These are phyloP conservation scores for Paragyromitra xinjiangensis DNA, from an alignment of 495 filamentous ascomycete genomes.

Conservation along the genomic window DNA sequence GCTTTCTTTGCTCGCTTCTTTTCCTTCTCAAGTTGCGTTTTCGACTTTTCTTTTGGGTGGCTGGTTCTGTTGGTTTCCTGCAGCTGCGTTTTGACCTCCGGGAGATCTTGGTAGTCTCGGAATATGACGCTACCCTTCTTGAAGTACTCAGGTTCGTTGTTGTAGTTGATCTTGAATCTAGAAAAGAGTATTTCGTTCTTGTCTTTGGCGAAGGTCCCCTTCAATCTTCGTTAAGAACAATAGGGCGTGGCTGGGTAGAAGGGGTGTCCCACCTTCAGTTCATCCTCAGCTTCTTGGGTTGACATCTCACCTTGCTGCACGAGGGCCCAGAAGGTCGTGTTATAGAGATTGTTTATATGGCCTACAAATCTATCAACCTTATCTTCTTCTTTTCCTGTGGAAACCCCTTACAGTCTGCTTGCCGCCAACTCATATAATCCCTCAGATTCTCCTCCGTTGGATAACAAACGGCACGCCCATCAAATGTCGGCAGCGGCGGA, in stretches of 20 bases:
- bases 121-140: slow-evolving; percentile 92
- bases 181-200: slow-evolving; percentile 98
- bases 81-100: slow-evolving; percentile 42
- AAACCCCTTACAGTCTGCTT: slow-evolving; percentile 70
- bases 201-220: slow-evolving; percentile 83
- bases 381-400: background rate
- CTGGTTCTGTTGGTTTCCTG: slow-evolving; percentile 28
- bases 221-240: slow-evolving; percentile 69
- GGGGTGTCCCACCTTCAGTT: slow-evolving; percentile 68
- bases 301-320: slow-evolving; percentile 79
- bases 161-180: slow-evolving; percentile 92
- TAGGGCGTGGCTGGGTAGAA: background rate
- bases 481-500: slow-evolving; percentile 85
- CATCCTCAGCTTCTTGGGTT: slow-evolving; percentile 78
- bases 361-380: slow-evolving; percentile 62
- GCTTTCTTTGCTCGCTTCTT: slow-evolving; percentile 77
- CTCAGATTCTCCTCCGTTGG: slow-evolving; percentile 78
- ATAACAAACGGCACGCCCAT: slow-evolving; percentile 89
- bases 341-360: slow-evolving; percentile 98
- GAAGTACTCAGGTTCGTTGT: slow-evolving; percentile 90
- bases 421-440: slow-evolving; percentile 96
- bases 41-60: slow-evolving; percentile 62
- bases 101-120: slow-evolving; percentile 69
- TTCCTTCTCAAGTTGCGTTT: slow-evolving; percentile 79
- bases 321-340: slow-evolving; percentile 94